phyloP scores from a whole-genome alignment of 2,329 filamentous ascomycete species.

The Sarocladium oryzae region DNA sequence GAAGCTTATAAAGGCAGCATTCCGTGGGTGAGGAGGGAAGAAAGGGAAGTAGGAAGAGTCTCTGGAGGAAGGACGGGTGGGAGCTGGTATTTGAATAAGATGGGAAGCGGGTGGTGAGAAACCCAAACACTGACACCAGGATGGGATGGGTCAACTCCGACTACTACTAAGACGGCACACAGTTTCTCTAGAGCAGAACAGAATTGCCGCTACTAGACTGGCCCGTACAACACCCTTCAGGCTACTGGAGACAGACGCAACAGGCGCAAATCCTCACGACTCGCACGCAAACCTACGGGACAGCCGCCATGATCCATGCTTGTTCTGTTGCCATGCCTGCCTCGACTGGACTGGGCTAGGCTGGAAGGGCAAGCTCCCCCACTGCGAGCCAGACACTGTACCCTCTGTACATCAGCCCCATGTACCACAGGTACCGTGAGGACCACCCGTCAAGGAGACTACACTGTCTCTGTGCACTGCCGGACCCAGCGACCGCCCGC shows the following conservation, averaged over 20 bases:
- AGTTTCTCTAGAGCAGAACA: neutral
- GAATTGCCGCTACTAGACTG: slow-evolving; percentile 1
- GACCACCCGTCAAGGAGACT: neutral
- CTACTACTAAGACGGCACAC: neutral
- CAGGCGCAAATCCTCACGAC: slow-evolving; percentile 4
- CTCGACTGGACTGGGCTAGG: neutral
- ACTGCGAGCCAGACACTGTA: neutral
- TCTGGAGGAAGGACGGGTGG: slow-evolving; percentile 22
- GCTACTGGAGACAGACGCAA: neutral
- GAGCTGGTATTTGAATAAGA: slow-evolving; percentile 19
- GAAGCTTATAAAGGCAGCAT: slow-evolving; percentile 39
- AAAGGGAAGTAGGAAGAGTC: slow-evolving; percentile 24
- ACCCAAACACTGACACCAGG: neutral
- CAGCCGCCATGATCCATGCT: neutral
- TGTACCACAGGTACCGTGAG: neutral
- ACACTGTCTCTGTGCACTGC: slow-evolving; percentile 7
- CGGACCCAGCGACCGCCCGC: slow-evolving; percentile 2
- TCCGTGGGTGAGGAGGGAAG: slow-evolving; percentile 41
- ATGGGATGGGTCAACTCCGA: too few species aligned
- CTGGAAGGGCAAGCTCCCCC: neutral
- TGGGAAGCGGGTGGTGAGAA: neutral
- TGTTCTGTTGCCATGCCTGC: neutral
- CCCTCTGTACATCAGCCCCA: neutral
- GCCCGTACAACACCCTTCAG: neutral
- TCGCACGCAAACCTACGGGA: slow-evolving; percentile 3